Evolutionary conservation across 129 eudicot species (phyloP).

Genomic region (Cynara cardunculus): DNA sequence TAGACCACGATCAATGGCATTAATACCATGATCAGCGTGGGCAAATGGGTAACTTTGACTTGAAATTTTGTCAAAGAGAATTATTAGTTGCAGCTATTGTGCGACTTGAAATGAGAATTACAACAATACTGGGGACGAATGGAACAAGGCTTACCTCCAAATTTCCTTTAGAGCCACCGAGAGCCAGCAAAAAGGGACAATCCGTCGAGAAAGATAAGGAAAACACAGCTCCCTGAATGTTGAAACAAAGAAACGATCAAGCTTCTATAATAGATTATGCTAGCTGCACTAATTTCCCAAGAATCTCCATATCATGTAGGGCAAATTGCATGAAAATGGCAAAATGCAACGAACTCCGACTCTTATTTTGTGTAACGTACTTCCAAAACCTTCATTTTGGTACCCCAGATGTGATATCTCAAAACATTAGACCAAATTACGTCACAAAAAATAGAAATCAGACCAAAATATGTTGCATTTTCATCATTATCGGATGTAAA

Average conservation of each 20-base stretch:
- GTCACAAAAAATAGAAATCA: no score
- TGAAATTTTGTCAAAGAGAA: no score
- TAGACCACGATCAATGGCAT: no score
- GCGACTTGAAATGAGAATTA: background rate
- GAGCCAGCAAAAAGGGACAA: slow-evolving; percentile 50
- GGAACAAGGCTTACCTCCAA: slow-evolving; percentile 30
- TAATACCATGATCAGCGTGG: no score
- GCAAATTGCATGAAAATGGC: background rate
- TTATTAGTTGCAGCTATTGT: no score
- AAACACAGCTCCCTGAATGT: slow-evolving; percentile 50
- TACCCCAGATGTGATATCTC: background rate
- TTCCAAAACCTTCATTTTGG: background rate
- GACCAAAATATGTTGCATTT: background rate
- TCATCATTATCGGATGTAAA: background rate
- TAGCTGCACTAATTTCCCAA: background rate
- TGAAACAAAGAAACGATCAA: slow-evolving; percentile 5
- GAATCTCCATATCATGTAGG: background rate
- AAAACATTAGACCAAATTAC: no score
- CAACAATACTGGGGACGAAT: no score
- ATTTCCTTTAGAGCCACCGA: slow-evolving; percentile 70
- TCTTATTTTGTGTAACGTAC: background rate
- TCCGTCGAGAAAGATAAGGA: slow-evolving; percentile 71
- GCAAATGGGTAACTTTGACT: no score
- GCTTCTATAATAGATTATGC: background rate
- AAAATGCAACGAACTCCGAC: background rate